These are phyloP conservation scores for Naganishia vaughanmartiniae DNA, from an alignment of 768 basidiomycete genomes.

Conservation along the genomic window DNA sequence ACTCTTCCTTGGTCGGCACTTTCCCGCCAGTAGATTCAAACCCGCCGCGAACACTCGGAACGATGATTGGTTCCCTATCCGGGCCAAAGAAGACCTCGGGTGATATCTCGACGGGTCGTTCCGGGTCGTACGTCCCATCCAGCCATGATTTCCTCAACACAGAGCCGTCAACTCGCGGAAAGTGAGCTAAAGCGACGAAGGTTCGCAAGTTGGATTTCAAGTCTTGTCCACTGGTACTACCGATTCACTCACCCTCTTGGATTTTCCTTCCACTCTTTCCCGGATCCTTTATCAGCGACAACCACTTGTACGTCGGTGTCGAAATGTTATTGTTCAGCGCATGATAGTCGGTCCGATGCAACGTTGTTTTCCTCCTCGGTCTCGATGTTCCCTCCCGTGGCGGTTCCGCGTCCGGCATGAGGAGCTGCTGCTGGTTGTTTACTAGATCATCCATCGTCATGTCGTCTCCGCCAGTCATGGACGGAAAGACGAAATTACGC, in stretches of 20 bases:
- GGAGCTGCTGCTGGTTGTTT: background rate
- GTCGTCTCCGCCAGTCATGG: background rate
- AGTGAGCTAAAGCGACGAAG: conserved; percentile 19
- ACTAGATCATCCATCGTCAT: background rate
- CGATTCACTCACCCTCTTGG: conserved; percentile 36
- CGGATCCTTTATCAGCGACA: conserved; percentile 47
- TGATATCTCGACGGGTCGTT: conserved; percentile 11
- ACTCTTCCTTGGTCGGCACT: conserved; percentile 65
- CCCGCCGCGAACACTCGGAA: conserved; percentile 57
- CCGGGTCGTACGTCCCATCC: conserved; percentile 6
- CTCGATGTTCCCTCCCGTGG: conserved; percentile 10
- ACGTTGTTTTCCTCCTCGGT: conserved; percentile 46
- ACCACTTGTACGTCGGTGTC: conserved; percentile 47
- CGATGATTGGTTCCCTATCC: conserved; percentile 68
- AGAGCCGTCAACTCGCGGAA: conserved; percentile 38
- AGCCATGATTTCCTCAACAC: conserved; percentile 31
- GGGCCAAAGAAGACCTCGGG: conserved; percentile 44
- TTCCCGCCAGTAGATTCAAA: conserved; percentile 84
- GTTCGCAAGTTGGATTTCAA: conserved; percentile 34
- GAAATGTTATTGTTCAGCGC: conserved; percentile 47
- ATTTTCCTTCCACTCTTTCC: conserved; percentile 43
- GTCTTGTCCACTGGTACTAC: background rate
- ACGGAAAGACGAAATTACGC: conserved; percentile 1
- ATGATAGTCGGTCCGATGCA: conserved; percentile 46
- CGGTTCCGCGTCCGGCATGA: background rate